Evolutionary conservation across 1,284 basidiomycete genomes (phyloP).

Genomic region (Pholiota adiposa): DNA sequence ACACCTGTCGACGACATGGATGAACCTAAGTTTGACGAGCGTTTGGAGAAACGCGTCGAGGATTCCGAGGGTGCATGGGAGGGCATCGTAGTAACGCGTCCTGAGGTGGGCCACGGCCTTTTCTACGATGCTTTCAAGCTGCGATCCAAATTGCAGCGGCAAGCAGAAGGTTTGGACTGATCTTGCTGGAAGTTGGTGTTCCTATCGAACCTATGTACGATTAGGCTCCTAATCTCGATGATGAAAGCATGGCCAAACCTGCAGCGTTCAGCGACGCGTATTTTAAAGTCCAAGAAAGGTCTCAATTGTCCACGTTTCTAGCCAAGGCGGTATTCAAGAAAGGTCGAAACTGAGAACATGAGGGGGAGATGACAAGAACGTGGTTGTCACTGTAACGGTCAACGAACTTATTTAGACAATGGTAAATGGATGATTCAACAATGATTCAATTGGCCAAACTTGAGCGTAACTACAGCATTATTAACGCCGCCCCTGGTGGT

Average conservation of each 20-base stretch:
- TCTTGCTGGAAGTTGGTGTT: background rate
- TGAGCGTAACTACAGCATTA: no score
- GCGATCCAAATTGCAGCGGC: background rate
- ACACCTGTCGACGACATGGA: conserved; percentile 22
- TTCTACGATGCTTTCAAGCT: background rate
- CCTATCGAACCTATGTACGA: background rate
- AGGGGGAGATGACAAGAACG: background rate
- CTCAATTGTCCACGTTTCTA: background rate
- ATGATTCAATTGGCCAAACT: background rate
- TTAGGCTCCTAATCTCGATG: background rate
- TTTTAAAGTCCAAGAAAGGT: background rate
- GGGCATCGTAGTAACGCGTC: conserved; percentile 10
- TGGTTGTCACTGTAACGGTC: conserved; percentile 1
- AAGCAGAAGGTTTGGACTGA: no score
- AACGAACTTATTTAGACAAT: background rate
- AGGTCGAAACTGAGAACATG: background rate
- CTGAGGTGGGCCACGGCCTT: background rate
- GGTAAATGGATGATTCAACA: background rate
- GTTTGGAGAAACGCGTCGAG: conserved; percentile 32
- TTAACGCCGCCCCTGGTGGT: no score
- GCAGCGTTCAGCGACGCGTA: background rate
- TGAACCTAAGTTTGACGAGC: conserved; percentile 26
- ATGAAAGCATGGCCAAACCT: background rate
- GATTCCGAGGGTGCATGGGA: conserved; percentile 6
- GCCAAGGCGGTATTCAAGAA: background rate